Evolutionary conservation across 148 eudicot species (phyloP).

Genomic region (Chenopodium album): DNA sequence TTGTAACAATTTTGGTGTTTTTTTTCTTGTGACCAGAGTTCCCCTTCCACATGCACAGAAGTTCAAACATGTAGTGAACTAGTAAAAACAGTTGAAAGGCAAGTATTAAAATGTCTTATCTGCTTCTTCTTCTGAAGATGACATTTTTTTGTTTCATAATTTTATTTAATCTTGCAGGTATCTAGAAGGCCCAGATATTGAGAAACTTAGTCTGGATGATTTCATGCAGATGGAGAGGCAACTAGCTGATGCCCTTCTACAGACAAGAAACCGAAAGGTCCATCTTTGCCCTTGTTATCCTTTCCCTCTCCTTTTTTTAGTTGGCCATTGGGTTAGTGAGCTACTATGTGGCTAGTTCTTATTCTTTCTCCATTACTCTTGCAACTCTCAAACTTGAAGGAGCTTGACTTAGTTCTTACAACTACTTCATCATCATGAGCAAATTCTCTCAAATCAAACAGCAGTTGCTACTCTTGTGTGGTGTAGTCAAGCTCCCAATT

Average conservation of each 20-base stretch:
- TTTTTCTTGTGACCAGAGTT: constrained; percentile 16
- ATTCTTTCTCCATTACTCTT: background rate
- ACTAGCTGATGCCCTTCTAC: constrained; percentile 40
- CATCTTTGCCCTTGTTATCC: background rate
- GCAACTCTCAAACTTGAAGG: background rate
- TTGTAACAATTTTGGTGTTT: background rate
- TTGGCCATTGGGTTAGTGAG: background rate
- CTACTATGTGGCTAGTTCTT: background rate
- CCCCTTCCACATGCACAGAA: constrained; percentile 10
- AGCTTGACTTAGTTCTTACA: background rate
- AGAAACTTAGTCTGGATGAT: constrained; percentile 37
- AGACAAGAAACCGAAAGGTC: constrained; percentile 51
- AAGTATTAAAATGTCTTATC: constrained; percentile 9
- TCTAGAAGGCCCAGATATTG: constrained; percentile 32
- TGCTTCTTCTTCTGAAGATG: background rate
- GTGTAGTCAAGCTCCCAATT: background rate
- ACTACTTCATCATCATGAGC: background rate
- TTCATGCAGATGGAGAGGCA: constrained; percentile 43
- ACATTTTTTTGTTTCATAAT: background rate
- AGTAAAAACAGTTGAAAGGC: constrained; percentile 43
- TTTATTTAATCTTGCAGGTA: constrained; percentile 23
- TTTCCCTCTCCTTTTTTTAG: background rate
- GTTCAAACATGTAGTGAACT: constrained; percentile 36
- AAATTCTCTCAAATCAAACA: background rate
- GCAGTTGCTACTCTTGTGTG: background rate